Percentiles rank a stretch among this genome's conserved stretches.
These are phyloP conservation scores for Plantago major DNA, from an alignment of 257 asterid species.

Conservation along the genomic window DNA sequence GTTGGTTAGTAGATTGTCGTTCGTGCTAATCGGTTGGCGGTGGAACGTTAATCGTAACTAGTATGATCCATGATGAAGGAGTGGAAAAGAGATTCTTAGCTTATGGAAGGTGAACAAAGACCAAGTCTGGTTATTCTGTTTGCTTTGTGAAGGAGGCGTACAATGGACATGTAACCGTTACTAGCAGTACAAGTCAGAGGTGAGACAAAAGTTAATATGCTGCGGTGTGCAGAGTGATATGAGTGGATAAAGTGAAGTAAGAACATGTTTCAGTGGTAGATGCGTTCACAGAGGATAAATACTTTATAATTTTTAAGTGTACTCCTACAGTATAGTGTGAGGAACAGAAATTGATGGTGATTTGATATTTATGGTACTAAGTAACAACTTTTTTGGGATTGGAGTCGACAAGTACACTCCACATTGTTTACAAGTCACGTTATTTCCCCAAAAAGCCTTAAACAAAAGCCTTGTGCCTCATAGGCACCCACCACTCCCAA, in stretches of 20 bases:
- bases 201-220: not conserved
- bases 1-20: too few species aligned
- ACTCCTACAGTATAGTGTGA: too few species aligned
- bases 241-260: not conserved
- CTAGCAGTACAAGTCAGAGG: not conserved
- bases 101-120: not conserved
- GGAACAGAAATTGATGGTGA: slow-evolving; percentile 29
- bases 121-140: not conserved
- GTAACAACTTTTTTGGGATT: slow-evolving; percentile 33
- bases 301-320: not conserved
- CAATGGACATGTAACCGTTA: not conserved
- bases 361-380: not conserved
- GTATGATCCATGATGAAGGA: not conserved
- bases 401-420: slow-evolving; percentile 14
- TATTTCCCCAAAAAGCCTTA: slow-evolving; percentile 2
- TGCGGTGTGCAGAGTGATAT: too few species aligned
- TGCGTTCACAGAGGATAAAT: slow-evolving; percentile 1
- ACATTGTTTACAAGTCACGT: slow-evolving; percentile 46
- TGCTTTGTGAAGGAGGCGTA: not conserved
- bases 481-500: not conserved
- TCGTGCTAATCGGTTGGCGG: too few species aligned
- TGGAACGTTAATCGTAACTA: too few species aligned
- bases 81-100: slow-evolving; percentile 2
- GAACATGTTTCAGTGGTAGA: slow-evolving; percentile 3
- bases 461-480: too few species aligned